A percentile compares a stretch with the other conserved stretches of the same genome.
Evolutionary conservation across 441 rosid species (phyloP).

Genomic region (Adansonia gregorii): DNA sequence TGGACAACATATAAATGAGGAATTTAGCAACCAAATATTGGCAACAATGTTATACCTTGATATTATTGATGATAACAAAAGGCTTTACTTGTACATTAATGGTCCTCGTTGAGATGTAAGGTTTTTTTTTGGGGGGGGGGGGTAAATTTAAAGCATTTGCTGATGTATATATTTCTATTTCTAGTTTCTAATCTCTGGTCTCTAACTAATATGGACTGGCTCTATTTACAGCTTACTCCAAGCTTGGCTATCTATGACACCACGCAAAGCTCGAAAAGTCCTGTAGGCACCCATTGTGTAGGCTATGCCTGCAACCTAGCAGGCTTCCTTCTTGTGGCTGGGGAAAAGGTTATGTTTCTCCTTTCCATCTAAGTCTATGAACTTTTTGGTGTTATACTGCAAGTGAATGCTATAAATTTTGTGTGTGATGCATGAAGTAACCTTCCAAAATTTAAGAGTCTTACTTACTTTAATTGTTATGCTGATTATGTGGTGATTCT

Average conservation of each 20-base stretch:
- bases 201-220: constrained; percentile 24
- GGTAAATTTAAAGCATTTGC: constrained; percentile 1
- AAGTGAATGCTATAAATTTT: constrained; percentile 13
- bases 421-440: background rate
- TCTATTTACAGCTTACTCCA: constrained; percentile 67
- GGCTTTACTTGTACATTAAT: constrained; percentile 64
- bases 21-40: constrained; percentile 84
- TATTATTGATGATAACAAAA: constrained; percentile 66
- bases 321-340: constrained; percentile 79
- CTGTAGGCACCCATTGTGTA: constrained; percentile 69
- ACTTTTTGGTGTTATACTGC: constrained; percentile 7
- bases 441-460: background rate
- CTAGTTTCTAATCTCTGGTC: background rate
- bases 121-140: background rate
- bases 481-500: background rate
- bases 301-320: constrained; percentile 83
- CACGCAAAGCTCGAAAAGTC: constrained; percentile 80
- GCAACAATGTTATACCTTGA: constrained; percentile 92
- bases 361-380: background rate
- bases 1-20: constrained; percentile 74
- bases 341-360: constrained; percentile 67
- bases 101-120: constrained; percentile 93
- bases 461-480: background rate
- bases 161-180: constrained; percentile 16
- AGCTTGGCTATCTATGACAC: constrained; percentile 82